Conservation (phyloP, 1,284 basidiomycete genomes). For the Ganoderma meredithae region DNA sequence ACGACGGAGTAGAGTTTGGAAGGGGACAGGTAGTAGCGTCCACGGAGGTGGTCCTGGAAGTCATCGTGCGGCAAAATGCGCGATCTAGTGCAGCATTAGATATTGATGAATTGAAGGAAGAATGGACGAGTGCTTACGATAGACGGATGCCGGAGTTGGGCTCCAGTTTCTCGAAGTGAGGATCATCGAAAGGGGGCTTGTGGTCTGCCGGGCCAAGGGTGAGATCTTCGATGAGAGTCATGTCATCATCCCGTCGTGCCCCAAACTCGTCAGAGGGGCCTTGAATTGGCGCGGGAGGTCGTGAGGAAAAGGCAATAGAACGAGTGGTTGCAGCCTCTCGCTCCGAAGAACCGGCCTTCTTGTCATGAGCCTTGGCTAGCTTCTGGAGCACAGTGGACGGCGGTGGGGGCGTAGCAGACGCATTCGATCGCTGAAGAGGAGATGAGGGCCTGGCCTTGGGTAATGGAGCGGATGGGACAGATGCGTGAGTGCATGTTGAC, state of each 20-base stretch:
- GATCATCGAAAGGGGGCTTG: conserved; percentile 70
- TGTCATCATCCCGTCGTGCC: conserved; percentile 61
- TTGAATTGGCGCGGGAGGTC: conserved; percentile 17
- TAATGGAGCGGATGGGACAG: not conserved
- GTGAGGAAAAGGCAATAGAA: conserved; percentile 54
- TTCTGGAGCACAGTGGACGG: conserved; percentile 59
- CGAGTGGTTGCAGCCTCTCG: conserved; percentile 40
- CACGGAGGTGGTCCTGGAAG: conserved; percentile 84
- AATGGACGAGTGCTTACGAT: conserved; percentile 61
- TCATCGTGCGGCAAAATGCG: conserved; percentile 79
- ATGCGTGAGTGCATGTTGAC: not conserved
- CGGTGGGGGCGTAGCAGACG: conserved; percentile 34
- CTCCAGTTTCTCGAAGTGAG: conserved; percentile 78
- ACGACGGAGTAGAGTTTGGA: conserved; percentile 89
- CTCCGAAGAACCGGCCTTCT: conserved; percentile 31
- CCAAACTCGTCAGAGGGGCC: not conserved
- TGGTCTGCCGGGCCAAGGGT: conserved; percentile 79
- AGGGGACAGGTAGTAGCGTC: conserved; percentile 88
- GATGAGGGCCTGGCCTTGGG: conserved; percentile 7
- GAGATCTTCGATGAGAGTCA: conserved; percentile 80
- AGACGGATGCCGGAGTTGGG: conserved; percentile 90
- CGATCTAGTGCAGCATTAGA: conserved; percentile 54
- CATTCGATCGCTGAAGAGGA: conserved; percentile 6
- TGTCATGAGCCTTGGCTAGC: conserved; percentile 48
- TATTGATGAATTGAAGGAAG: not conserved